phyloP scores from a whole-genome alignment of 1,284 basidiomycete genomes.

The Fistulinella staudtii region DNA sequence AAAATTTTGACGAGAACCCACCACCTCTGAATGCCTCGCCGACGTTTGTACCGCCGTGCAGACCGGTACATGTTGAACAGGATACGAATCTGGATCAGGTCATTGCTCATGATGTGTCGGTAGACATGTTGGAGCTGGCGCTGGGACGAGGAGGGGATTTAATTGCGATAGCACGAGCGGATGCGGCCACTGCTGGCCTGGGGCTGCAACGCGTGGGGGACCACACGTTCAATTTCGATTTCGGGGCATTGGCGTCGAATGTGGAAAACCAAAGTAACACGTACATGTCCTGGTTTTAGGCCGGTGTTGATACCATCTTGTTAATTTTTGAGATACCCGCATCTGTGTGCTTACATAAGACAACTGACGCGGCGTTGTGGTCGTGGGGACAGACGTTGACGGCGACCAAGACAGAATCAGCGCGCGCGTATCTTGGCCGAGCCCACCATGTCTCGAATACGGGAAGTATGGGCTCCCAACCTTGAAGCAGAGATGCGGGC shows the following conservation, averaged over 20 bases:
- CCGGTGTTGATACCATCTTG: conserved; percentile 1
- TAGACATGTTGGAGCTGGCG: conserved; percentile 31
- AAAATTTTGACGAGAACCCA: conserved; percentile 22
- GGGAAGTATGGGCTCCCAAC: conserved; percentile 94
- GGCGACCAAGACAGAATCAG: too few species aligned
- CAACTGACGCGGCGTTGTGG: conserved; percentile 14
- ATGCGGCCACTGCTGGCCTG: conserved; percentile 18
- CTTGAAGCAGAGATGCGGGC: conserved; percentile 89
- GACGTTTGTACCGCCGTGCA: conserved; percentile 22
- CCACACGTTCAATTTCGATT: conserved; percentile 35
- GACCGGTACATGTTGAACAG: conserved; percentile 12
- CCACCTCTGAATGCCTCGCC: conserved; percentile 24
- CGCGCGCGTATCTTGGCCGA: conserved; percentile 2
- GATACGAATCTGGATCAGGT: conserved; percentile 16
- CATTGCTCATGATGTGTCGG: conserved; percentile 26
- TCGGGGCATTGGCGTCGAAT: conserved; percentile 32
- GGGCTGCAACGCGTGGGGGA: conserved; percentile 33
- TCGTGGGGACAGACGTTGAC: conserved; percentile 15
- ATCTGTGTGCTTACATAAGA: conserved; percentile 28
- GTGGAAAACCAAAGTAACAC: conserved; percentile 33
- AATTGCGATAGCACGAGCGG: conserved; percentile 15
- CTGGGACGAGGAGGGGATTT: conserved; percentile 29
- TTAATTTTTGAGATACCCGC: conserved; percentile 10
- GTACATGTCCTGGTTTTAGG: conserved; percentile 35
- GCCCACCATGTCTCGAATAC: conserved; percentile 62